Evolutionary conservation across 2,329 filamentous ascomycete species (phyloP).

Genomic region (Claviceps arundinis): DNA sequence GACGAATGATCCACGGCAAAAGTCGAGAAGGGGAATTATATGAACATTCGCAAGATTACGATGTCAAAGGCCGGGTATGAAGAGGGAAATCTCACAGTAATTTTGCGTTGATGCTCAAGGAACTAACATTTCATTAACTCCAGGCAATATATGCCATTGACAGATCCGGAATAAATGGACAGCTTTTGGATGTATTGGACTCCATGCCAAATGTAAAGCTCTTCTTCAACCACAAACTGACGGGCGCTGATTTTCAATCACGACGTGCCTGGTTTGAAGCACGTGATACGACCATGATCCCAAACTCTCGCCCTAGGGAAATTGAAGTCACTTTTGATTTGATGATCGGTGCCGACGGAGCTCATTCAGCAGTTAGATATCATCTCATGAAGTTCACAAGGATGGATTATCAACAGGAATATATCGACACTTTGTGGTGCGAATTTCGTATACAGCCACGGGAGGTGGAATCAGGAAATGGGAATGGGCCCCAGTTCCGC

Average conservation of each 20-base stretch:
- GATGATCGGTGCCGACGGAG: constrained; percentile 88
- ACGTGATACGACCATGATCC: constrained; percentile 20
- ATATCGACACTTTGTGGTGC: constrained; percentile 95
- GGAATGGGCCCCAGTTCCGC: constrained; percentile 41
- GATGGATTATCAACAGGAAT: constrained; percentile 85
- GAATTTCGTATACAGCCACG: constrained; percentile 70
- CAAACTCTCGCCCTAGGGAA: constrained; percentile 44
- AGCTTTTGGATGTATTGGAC: constrained; percentile 72
- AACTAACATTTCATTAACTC: constrained; percentile 4
- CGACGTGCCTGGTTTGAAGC: constrained; percentile 81
- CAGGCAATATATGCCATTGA: constrained; percentile 80
- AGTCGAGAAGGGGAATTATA: constrained; percentile 52
- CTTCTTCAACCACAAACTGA: constrained; percentile 88
- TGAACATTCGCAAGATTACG: constrained; percentile 80
- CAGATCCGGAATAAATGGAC: constrained; percentile 68
- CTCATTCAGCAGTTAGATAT: constrained; percentile 80
- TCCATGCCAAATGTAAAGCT: constrained; percentile 78
- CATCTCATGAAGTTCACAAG: constrained; percentile 92
- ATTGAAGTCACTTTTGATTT: constrained; percentile 81
- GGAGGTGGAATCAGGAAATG: constrained; percentile 13
- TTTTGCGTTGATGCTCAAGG: too few species aligned
- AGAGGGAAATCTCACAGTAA: constrained; percentile 2
- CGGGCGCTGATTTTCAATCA: constrained; percentile 69
- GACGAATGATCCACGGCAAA: constrained; percentile 86
- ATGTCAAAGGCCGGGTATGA: constrained; percentile 69